Percentiles rank a stretch among this genome's conserved stretches.
phyloP scores from a whole-genome alignment of 768 basidiomycete genomes.

The Trametes sanguinea region DNA sequence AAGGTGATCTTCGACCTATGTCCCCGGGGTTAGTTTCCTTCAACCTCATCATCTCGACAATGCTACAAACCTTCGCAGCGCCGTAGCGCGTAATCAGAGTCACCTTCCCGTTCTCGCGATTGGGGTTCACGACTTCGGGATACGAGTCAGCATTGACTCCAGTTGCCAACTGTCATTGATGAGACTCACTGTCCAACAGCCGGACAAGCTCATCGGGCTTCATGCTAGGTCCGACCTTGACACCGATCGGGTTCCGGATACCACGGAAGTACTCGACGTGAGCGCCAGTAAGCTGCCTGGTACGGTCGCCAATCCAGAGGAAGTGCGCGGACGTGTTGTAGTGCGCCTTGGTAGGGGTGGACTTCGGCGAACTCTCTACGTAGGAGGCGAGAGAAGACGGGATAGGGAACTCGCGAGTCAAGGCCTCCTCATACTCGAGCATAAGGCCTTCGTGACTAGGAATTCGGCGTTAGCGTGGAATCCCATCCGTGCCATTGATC shows the following conservation, averaged over 20 bases:
- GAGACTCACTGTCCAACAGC: conserved; percentile 69
- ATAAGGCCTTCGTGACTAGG: conserved; percentile 88
- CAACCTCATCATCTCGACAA: background rate
- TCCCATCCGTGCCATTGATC: background rate
- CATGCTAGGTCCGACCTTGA: conserved; percentile 96
- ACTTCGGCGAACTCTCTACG: conserved; percentile 2
- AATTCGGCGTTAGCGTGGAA: conserved; percentile 5
- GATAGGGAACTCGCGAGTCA: conserved; percentile 70
- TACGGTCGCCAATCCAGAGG: conserved; percentile 97
- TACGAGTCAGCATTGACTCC: background rate
- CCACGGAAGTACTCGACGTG: conserved; percentile 96
- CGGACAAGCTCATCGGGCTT: conserved; percentile 69
- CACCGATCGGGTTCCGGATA: conserved; percentile 89
- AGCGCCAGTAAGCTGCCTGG: conserved; percentile 86
- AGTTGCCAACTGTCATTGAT: too few species aligned
- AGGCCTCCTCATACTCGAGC: conserved; percentile 89
- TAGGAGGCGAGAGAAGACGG: conserved; percentile 32
- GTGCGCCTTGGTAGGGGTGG: conserved; percentile 39
- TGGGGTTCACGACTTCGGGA: conserved; percentile 78
- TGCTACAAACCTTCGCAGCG: conserved; percentile 66
- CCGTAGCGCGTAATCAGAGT: conserved; percentile 95
- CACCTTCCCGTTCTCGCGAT: conserved; percentile 78
- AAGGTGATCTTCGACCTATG: conserved; percentile 72
- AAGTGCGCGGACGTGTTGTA: conserved; percentile 96
- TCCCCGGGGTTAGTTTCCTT: background rate